Evolutionary conservation across 495 filamentous ascomycete genomes (phyloP), one percentile per base, ranked within the genome.

Genomic region (Aspergillus haitiensis): DNA sequence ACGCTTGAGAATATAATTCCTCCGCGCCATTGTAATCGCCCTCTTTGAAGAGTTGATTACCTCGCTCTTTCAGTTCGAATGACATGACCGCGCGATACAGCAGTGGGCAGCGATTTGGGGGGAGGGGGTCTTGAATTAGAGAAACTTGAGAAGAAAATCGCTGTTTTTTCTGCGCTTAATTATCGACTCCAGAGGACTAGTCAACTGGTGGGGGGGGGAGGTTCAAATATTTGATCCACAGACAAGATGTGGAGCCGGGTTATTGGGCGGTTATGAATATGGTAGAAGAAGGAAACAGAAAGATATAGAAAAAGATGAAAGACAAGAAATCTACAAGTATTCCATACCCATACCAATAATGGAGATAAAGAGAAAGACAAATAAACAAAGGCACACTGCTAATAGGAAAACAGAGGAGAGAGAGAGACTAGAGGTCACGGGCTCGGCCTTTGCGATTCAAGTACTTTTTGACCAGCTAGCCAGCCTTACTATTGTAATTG

Each of bases 1-100:
- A 92, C 90, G 93, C 93, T 79, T 94, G 87, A 10, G 90, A 91
- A 74, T 93, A 98, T 55, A 84, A 76, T 18, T 83, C 81, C 64
- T 96, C 92, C 34, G 93, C 93, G 33, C 78, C 81, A 21, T 67
- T 74, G 70, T 82, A 97, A 64, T 97, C 87, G 62, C 86, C 86
- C 8, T 73, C 69, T 65, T 86, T 82, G 74, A 84, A 92, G 70
- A 82, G 79, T 50, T 70, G 60, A 50, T 80, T 78, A 51, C 73
- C 78, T 61, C 75, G 77, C 45, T 75, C 66, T 62, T 79, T 80
- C 16, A 80, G 67, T 47, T 73, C 74, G 52, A 74, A 70, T 4
- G 76, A 72, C 74, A 78, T 79, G 27, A 21, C 36, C 8, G 35
- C 37, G n/a, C n/a, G 39, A 5, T 13, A 18, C 16, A 27, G 3